Base-by-base conservation (phyloP, 495 filamentous ascomycete species). In the Glonium stellatum region DNA sequence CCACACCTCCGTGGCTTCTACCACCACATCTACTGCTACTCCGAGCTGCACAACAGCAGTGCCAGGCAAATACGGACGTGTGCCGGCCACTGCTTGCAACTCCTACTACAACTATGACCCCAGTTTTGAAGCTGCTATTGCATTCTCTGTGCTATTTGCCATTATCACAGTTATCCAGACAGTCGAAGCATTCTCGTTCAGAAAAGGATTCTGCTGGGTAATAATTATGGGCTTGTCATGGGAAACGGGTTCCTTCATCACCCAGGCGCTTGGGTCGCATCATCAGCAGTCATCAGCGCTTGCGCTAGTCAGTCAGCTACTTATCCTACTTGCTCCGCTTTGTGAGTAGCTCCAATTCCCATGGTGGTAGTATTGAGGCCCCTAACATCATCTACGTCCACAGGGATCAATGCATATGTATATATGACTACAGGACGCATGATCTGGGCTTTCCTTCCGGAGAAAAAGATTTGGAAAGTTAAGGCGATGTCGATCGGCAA, bases 341-440 rank as follows among this genome's bases (percentile, higher is more conserved):
- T 75, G 60, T 73, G 13, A 68, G 64, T 47, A 59, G 70, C 0
- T 54, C 23, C 48, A 39, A 8, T 39, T 39, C 15, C 8, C 15
- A 8, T 8, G 15, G 36, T 15, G 36, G 8, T 39, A 15, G 8
- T 39, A 8, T 8, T 8, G 36, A 39, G 15, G 36, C 15, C 8
- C 8, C 36, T 39, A 39, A 39, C 36, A 39, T 39, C 15, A 8
- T 8, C 15, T 8, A 39, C 27, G 53, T 55, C 54, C 10, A 53
- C 58, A 56, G 73, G 82, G 79, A 76, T 85, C 60, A 86, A 88
- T 39, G 84, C 84, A 2, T 87, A 81, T 64, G 73, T 78, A n/a
- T 89, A 87, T 74, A 86, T 87, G 84, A 78, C 81, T 15, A 69
- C 87, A 50, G 84, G 81, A 1, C 76, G 85, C 6, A 76, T 87